Percentiles rank a stretch among this genome's conserved stretches.
phyloP scores from a whole-genome alignment of 768 basidiomycete species.

The Lentinula raphanica region DNA sequence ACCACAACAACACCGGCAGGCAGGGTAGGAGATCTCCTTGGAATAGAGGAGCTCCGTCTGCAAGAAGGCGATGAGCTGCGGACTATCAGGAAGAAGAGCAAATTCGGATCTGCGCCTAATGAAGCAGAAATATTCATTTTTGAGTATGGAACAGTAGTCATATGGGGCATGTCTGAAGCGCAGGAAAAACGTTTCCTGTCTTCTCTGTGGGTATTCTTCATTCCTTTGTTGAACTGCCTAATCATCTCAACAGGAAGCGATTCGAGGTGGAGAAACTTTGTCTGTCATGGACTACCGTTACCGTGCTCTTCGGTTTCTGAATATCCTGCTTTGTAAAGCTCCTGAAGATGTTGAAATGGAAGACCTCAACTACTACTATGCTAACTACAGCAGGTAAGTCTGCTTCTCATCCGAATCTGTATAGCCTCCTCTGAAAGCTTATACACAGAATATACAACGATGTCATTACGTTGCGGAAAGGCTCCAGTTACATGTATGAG shows the following conservation, averaged over 20 bases:
- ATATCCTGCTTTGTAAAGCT: constrained; percentile 34
- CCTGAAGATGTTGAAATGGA: constrained; percentile 93
- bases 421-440: background rate
- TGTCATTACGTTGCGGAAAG: constrained; percentile 90
- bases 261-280: constrained; percentile 88
- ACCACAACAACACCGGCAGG: constrained; percentile 19
- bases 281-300: constrained; percentile 26
- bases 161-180: constrained; percentile 95
- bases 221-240: constrained; percentile 8
- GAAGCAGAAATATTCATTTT: constrained; percentile 92
- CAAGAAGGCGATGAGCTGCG: constrained; percentile 24
- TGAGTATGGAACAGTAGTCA: constrained; percentile 90
- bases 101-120: constrained; percentile 58
- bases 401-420: background rate
- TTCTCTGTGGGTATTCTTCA: constrained; percentile 63
- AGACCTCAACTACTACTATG: constrained; percentile 95
- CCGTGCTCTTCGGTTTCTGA: background rate
- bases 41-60: constrained; percentile 63
- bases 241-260: constrained; percentile 57
- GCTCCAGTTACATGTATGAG: constrained; percentile 94
- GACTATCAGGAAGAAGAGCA: constrained; percentile 51
- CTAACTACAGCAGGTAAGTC: constrained; percentile 86
- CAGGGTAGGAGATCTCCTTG: constrained; percentile 60
- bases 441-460: constrained; percentile 84
- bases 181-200: constrained; percentile 89